Evolutionary conservation across 176 grass and related monocot genomes (phyloP).

Genomic region (Bonia amplexicaulis): DNA sequence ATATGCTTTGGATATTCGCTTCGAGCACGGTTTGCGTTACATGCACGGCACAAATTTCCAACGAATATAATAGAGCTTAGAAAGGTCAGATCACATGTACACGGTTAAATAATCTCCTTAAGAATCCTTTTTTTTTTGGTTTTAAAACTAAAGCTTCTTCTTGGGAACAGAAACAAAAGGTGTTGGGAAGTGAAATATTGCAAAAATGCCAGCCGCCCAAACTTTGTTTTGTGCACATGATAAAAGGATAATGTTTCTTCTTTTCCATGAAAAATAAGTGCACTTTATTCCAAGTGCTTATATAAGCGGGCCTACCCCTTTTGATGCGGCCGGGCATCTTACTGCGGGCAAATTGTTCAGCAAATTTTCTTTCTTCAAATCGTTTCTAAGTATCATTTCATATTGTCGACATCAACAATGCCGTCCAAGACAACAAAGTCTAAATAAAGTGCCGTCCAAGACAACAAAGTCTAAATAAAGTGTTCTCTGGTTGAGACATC

Average conservation of each 20-base stretch:
- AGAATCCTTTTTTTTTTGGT: no score
- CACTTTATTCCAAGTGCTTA: background rate
- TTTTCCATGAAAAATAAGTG: background rate
- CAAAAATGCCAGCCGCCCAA: background rate
- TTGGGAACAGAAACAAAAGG: no score
- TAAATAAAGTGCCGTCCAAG: constrained; percentile 14
- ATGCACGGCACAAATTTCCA: background rate
- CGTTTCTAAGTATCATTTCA: no score
- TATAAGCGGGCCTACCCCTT: background rate
- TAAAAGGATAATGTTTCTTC: background rate
- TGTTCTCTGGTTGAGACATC: background rate
- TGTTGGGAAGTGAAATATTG: no score
- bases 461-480: background rate
- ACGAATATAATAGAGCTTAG: background rate
- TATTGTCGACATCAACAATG: background rate
- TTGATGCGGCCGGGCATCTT: background rate
- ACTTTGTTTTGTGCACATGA: background rate
- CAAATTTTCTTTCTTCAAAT: no score
- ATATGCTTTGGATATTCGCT: constrained; percentile 35
- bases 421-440: background rate
- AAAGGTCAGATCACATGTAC: no score
- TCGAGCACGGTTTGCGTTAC: background rate
- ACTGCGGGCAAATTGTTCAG: background rate
- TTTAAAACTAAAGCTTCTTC: no score
- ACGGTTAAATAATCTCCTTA: no score